Percentiles rank a stretch among this genome's conserved stretches.
Conservation (phyloP, 2,329 filamentous ascomycete genomes). For the Ophiocordyceps unilateralis region DNA sequence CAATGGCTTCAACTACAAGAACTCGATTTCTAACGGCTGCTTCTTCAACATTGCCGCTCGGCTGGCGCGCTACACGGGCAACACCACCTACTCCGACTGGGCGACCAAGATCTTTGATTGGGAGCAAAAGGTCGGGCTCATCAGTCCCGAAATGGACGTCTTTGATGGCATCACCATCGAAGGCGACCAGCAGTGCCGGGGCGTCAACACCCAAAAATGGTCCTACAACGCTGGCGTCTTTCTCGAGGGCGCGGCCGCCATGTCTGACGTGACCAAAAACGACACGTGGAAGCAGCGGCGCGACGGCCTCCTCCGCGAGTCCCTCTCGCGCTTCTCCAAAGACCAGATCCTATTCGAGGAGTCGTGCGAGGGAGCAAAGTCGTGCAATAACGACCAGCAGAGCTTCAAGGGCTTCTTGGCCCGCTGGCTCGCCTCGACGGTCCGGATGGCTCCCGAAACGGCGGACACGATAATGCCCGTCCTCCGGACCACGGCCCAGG, state of each 20-base stretch:
- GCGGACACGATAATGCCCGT: constrained; percentile 30
- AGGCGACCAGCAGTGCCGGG: constrained; percentile 25
- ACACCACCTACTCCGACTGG: constrained; percentile 63
- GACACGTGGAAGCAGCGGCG: constrained; percentile 39
- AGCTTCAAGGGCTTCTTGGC: constrained; percentile 62
- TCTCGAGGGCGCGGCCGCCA: constrained; percentile 41
- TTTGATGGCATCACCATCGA: constrained; percentile 28
- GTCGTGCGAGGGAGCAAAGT: constrained; percentile 42
- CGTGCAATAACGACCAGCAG: constrained; percentile 55
- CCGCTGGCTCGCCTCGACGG: constrained; percentile 44
- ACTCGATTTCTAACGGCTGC: constrained; percentile 50
- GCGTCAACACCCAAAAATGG: constrained; percentile 44
- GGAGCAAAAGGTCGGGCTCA: constrained; percentile 37
- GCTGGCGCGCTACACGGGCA: constrained; percentile 61
- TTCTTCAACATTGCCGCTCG: constrained; percentile 56
- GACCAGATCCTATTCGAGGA: constrained; percentile 42
- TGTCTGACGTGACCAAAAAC: constrained; percentile 41
- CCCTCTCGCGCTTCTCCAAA: constrained; percentile 35
- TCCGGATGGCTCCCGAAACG: constrained; percentile 36
- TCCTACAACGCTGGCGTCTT: constrained; percentile 53
- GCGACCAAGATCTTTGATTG: constrained; percentile 55
- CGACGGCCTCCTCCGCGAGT: constrained; percentile 36
- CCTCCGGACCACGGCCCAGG: constrained; percentile 31
- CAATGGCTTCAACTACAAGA: constrained; percentile 52
- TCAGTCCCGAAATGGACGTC: constrained; percentile 36